Conservation (phyloP, 1,139 yeast genomes). For the Yueomyces sp. region DNA sequence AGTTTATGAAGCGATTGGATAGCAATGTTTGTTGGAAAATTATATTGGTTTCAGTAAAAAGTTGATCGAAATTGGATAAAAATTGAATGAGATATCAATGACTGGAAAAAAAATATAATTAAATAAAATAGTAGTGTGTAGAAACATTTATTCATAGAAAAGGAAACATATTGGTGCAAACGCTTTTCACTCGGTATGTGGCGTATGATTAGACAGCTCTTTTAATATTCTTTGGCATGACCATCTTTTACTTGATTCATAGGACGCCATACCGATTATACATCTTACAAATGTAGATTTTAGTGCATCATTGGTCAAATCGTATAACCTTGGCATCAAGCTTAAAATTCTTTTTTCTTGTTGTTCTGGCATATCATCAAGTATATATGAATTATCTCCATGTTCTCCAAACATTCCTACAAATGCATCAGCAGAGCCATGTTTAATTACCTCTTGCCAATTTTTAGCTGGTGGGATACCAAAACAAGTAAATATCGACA, state of each 20-base stretch:
- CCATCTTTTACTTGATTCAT: constrained; percentile 28
- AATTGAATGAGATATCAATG: too few relatives aligned
- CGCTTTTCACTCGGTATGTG: too few relatives aligned
- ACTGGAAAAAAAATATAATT: too few relatives aligned
- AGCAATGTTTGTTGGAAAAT: too few relatives aligned
- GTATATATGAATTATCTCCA: constrained; percentile 13
- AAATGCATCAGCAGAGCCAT: constrained; percentile 31
- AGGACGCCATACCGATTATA: constrained; percentile 28
- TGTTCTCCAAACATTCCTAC: constrained; percentile 24
- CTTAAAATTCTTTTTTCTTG: constrained; percentile 5
- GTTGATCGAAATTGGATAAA: too few relatives aligned
- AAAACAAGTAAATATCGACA: constrained; percentile 46
- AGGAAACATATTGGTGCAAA: too few relatives aligned
- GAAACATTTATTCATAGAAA: too few relatives aligned
- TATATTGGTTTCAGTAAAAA: too few relatives aligned
- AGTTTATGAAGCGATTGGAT: too few relatives aligned
- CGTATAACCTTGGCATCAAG: constrained; percentile 28
- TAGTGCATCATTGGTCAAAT: constrained; percentile 9
- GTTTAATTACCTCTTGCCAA: constrained; percentile 36
- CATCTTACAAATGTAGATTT: constrained; percentile 12
- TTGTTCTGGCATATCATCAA: constrained; percentile 1
- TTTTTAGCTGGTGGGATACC: constrained; percentile 51
- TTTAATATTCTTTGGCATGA: constrained; percentile 20
- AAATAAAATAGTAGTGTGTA: too few relatives aligned
- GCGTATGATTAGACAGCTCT: too few relatives aligned